Evolutionary conservation across 192 early-diverging fungal genomes (phyloP).

Genomic region (Coemansia sp.): DNA sequence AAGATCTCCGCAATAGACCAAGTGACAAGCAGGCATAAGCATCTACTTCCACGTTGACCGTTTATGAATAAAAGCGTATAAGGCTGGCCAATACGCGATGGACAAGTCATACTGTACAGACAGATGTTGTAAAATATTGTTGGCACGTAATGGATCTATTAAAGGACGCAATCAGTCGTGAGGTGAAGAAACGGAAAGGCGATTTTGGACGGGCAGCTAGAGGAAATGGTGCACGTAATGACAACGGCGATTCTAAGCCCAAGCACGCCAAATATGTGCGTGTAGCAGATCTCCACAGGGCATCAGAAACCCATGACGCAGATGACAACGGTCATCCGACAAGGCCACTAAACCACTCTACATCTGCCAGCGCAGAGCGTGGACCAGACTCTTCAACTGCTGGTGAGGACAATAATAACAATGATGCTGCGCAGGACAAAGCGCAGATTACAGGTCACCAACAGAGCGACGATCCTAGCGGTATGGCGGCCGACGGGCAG

Average conservation of each 20-base stretch:
- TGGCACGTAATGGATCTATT: slow-evolving; percentile 57
- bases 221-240: slow-evolving; percentile 15
- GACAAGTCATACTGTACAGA: too few species aligned
- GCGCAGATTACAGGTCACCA: neutral
- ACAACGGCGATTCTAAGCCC: slow-evolving; percentile 7
- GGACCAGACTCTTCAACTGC: neutral
- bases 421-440: slow-evolving; percentile 10
- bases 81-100: too few species aligned
- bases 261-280: slow-evolving; percentile 76
- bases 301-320: slow-evolving; percentile 52
- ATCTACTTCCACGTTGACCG: too few species aligned
- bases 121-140: neutral
- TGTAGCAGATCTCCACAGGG: slow-evolving; percentile 73
- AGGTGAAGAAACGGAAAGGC: slow-evolving; percentile 70
- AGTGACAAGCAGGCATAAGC: too few species aligned
- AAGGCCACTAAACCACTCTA: too few species aligned
- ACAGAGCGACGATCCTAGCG: neutral
- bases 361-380: slow-evolving; percentile 26
- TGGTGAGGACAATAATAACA: neutral
- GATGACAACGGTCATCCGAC: slow-evolving; percentile 23
- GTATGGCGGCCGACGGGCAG: neutral
- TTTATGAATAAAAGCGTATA: too few species aligned
- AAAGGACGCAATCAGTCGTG: slow-evolving; percentile 62
- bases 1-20: too few species aligned
- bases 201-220: slow-evolving; percentile 32